phyloP scores from a whole-genome alignment of 805 yeast genomes.

The Candida andamanensis region DNA sequence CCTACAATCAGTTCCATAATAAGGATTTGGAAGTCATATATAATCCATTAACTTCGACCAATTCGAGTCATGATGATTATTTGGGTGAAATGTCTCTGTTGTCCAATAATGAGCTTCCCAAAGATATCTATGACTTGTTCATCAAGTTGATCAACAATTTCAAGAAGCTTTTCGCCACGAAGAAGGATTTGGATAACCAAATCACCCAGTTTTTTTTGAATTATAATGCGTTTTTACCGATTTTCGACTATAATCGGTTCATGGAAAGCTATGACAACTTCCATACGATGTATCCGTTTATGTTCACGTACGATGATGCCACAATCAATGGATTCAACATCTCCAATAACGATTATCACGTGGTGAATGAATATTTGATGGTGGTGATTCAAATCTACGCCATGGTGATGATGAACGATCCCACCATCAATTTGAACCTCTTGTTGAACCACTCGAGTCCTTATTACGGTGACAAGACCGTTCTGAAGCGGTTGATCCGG shows the following conservation, averaged over 20 bases:
- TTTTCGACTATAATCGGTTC: slow-evolving; percentile 48
- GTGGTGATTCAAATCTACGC: slow-evolving; percentile 45
- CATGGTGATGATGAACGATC: slow-evolving; percentile 48
- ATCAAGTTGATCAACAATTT: slow-evolving; percentile 41
- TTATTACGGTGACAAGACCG: slow-evolving; percentile 15
- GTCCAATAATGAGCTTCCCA: slow-evolving; percentile 24
- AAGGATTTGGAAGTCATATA: slow-evolving; percentile 34
- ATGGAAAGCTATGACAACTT: slow-evolving; percentile 48
- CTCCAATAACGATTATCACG: slow-evolving; percentile 39
- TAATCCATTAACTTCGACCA: slow-evolving; percentile 33
- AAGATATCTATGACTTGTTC: slow-evolving; percentile 39
- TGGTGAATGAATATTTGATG: slow-evolving; percentile 39
- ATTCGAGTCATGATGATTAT: slow-evolving; percentile 15
- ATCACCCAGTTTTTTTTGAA: slow-evolving; percentile 46
- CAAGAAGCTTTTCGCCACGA: slow-evolving; percentile 33
- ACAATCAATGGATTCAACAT: slow-evolving; percentile 46
- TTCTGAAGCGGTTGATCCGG: slow-evolving; percentile 21
- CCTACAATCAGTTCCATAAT: slow-evolving; percentile 30
- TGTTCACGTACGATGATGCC: slow-evolving; percentile 43
- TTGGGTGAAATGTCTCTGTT: slow-evolving; percentile 10
- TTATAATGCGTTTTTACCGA: slow-evolving; percentile 50
- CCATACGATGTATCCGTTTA: slow-evolving; percentile 44
- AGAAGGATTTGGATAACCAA: slow-evolving; percentile 41
- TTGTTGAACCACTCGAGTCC: slow-evolving; percentile 35
- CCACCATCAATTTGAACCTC: slow-evolving; percentile 37